Evolutionary conservation across 164 flowering plant genomes (phyloP).

Genomic region (Vitis cinerea): DNA sequence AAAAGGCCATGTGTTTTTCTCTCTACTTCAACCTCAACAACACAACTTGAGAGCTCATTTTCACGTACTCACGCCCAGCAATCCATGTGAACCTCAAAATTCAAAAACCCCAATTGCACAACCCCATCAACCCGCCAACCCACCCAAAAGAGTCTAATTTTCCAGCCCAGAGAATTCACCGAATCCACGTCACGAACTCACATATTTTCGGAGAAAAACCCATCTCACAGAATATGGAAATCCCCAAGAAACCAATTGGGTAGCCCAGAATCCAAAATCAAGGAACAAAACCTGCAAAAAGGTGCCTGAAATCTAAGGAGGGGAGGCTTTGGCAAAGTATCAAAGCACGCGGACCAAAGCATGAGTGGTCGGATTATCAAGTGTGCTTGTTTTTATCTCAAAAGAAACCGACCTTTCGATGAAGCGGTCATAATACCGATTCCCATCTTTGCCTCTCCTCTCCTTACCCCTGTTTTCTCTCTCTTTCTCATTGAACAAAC

Average conservation of each 20-base stretch:
- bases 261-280: conserved; percentile 38
- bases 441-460: neutral
- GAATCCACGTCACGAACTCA: conserved; percentile 4
- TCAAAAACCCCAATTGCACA: conserved; percentile 9
- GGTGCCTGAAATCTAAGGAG: conserved; percentile 29
- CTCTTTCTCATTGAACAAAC: conserved; percentile 10
- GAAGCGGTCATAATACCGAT: conserved; percentile 22
- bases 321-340: conserved; percentile 40
- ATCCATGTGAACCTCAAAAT: conserved; percentile 3
- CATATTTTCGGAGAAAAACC: conserved; percentile 8
- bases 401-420: conserved; percentile 71
- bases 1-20: conserved; percentile 6
- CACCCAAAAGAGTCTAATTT: neutral
- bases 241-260: conserved; percentile 20
- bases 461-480: neutral
- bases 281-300: conserved; percentile 59
- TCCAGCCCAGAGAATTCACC: neutral
- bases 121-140: neutral
- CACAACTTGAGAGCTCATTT: conserved; percentile 21
- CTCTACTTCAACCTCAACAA: conserved; percentile 3
- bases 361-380: conserved; percentile 22
- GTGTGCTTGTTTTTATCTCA: conserved; percentile 28
- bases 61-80: neutral
- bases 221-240: no score
- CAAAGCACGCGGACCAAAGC: conserved; percentile 59